phyloP scores from a whole-genome alignment of 768 basidiomycete species.

The Solioccasus polychromus region DNA sequence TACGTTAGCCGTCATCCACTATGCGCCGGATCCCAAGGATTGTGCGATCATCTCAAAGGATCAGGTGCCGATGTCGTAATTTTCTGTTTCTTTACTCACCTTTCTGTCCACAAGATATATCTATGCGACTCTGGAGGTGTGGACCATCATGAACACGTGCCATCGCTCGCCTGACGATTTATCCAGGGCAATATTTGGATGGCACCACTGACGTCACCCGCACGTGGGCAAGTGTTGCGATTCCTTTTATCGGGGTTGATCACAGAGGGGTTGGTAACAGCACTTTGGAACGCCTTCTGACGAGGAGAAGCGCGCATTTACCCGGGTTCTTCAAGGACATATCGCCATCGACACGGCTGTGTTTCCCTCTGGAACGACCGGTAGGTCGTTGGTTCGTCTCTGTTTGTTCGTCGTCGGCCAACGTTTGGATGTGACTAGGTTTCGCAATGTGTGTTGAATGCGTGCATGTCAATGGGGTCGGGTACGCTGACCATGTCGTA shows the following conservation, averaged over 20 bases:
- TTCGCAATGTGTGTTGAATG: slow-evolving; percentile 48
- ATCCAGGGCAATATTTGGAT: slow-evolving; percentile 75
- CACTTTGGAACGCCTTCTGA: slow-evolving; percentile 86
- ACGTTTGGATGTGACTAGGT: too few relatives aligned
- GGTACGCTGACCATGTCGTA: slow-evolving; percentile 26
- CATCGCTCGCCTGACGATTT: background rate
- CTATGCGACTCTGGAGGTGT: slow-evolving; percentile 86
- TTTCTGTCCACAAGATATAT: slow-evolving; percentile 51
- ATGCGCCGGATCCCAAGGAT: slow-evolving; percentile 71
- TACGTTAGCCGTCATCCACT: slow-evolving; percentile 84
- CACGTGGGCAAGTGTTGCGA: slow-evolving; percentile 61
- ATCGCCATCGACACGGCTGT: slow-evolving; percentile 84
- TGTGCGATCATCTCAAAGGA: slow-evolving; percentile 75
- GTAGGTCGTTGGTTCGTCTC: slow-evolving; percentile 32
- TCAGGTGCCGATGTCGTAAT: slow-evolving; percentile 42
- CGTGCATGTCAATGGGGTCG: background rate
- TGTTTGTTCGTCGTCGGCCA: too few relatives aligned
- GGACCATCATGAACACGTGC: background rate
- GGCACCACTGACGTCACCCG: slow-evolving; percentile 96
- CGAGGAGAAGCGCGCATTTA: slow-evolving; percentile 86
- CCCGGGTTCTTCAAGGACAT: slow-evolving; percentile 88
- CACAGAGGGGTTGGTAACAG: slow-evolving; percentile 33
- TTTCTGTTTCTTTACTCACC: slow-evolving; percentile 28
- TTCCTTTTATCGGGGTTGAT: background rate
- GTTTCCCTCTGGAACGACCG: slow-evolving; percentile 80